These are phyloP conservation scores for Talaromyces verruculosus DNA, from an alignment of 2,329 filamentous ascomycete species.

Conservation along the genomic window DNA sequence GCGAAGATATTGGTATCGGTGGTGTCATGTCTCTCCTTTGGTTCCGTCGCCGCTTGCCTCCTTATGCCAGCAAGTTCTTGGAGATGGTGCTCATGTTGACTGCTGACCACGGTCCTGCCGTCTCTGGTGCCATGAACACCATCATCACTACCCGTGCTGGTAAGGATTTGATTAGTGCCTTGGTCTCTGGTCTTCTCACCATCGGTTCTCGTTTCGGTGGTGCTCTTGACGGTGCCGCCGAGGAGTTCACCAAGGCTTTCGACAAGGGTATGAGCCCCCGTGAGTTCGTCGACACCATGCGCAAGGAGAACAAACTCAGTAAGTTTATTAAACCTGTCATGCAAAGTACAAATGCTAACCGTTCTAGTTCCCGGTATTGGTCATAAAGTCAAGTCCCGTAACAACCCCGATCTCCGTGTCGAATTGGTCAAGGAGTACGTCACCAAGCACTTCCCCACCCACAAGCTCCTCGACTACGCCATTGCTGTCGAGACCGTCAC, in stretches of 20 bases:
- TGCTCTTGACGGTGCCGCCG: slow-evolving; percentile 93
- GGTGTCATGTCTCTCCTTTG: slow-evolving; percentile 99
- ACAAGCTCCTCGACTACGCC: slow-evolving; percentile 98
- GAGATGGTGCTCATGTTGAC: slow-evolving; percentile 99
- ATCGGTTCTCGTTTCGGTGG: slow-evolving; percentile 98
- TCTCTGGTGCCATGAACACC: slow-evolving; percentile 99
- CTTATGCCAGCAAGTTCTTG: slow-evolving; percentile 97
- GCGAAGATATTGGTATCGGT: slow-evolving; percentile 96
- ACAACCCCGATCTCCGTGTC: slow-evolving; percentile 99
- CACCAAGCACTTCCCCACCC: slow-evolving; percentile 92
- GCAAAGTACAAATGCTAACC: slow-evolving; percentile 14
- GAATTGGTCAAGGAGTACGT: slow-evolving; percentile 99
- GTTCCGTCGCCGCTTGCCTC: slow-evolving; percentile 96
- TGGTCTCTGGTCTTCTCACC: slow-evolving; percentile 94
- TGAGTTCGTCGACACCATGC: slow-evolving; percentile 98
- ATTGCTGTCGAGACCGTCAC: slow-evolving; percentile 97
- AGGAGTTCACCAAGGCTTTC: slow-evolving; percentile 97
- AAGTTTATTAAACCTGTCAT: slow-evolving; percentile 35
- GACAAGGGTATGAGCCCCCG: slow-evolving; percentile 97
- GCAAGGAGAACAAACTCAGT: slow-evolving; percentile 99
- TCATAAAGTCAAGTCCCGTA: slow-evolving; percentile 98
- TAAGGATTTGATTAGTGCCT: slow-evolving; percentile 94
- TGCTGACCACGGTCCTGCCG: slow-evolving; percentile 96
- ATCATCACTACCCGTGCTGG: slow-evolving; percentile 99
- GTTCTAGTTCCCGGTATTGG: slow-evolving; percentile 84